Conservation (phyloP, 805 yeast species). For the Ogataea kodamae region DNA sequence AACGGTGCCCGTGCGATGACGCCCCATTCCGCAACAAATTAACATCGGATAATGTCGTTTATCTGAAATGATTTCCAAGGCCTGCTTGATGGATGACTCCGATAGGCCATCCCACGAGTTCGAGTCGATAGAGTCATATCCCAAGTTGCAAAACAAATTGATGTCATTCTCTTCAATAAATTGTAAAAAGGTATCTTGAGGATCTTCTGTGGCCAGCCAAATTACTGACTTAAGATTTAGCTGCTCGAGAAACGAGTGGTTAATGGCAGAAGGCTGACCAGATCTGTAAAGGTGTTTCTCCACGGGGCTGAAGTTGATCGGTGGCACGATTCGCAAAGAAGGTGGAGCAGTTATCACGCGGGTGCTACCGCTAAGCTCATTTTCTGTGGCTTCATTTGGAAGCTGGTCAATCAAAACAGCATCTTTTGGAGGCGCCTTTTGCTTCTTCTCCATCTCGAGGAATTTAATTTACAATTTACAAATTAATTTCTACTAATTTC, state of each 20-base stretch:
- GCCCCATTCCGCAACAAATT: constrained; percentile 97
- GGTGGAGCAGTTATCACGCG: constrained; percentile 51
- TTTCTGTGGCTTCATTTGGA: constrained; percentile 22
- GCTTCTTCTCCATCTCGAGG: constrained; percentile 11
- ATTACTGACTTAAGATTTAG: constrained; percentile 74
- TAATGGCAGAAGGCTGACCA: constrained; percentile 94
- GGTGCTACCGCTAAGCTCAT: constrained; percentile 18
- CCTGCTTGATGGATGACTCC: constrained; percentile 74
- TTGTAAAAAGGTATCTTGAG: constrained; percentile 79
- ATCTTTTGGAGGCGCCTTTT: constrained; percentile 18
- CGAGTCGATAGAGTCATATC: constrained; percentile 44
- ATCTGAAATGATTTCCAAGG: constrained; percentile 71
- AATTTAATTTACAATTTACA: neutral
- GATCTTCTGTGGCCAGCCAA: constrained; percentile 96
- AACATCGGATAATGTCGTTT: constrained; percentile 76
- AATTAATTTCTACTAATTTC: constrained; percentile 1
- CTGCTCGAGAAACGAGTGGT: constrained; percentile 78
- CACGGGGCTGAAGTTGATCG: constrained; percentile 92
- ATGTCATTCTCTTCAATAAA: constrained; percentile 74
- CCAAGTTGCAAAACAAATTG: constrained; percentile 75
- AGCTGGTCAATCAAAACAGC: constrained; percentile 27
- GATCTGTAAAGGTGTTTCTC: constrained; percentile 82
- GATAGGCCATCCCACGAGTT: constrained; percentile 97
- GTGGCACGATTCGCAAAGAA: constrained; percentile 75
- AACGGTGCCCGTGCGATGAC: constrained; percentile 96